phyloP scores from a whole-genome alignment of 23 red algal genomes.

The Rhodosorus marinus region DNA sequence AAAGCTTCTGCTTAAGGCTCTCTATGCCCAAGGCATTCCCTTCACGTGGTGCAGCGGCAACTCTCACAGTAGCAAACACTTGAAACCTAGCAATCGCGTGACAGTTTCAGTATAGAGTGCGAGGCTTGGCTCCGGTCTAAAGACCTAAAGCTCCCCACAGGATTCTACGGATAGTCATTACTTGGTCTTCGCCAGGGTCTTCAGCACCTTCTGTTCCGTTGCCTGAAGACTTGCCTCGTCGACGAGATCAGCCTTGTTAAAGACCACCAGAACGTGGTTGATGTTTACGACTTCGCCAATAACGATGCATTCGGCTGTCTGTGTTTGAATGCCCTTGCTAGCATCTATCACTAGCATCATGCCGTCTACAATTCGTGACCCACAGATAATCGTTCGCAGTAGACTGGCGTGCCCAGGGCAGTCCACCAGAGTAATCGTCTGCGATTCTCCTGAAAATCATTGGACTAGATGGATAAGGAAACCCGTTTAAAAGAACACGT shows the following conservation, averaged over 20 bases:
- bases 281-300: constrained; percentile 8
- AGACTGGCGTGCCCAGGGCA: constrained; percentile 30
- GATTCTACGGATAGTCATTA: background rate
- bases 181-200: background rate
- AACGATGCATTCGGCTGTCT: constrained; percentile 21
- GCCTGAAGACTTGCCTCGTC: background rate
- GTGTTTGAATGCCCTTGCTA: constrained; percentile 5
- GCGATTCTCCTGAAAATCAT: background rate
- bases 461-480: background rate
- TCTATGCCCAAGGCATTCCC: background rate
- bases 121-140: background rate
- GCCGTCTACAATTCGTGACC: constrained; percentile 10
- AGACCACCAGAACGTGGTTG: constrained; percentile 5
- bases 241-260: constrained; percentile 16
- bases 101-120: background rate
- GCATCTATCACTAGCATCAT: constrained; percentile 24
- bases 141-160: background rate
- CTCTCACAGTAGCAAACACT: no score
- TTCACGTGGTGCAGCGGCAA: background rate
- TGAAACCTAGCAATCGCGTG: no score
- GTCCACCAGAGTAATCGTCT: constrained; percentile 15
- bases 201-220: background rate
- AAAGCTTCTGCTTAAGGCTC: background rate
- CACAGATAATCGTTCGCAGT: constrained; percentile 5
- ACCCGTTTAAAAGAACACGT: no score